Evolutionary conservation across 2,329 filamentous ascomycete genomes (phyloP), one percentile per base, ranked within the genome.

Genomic region (Cladorrhinum sp.): DNA sequence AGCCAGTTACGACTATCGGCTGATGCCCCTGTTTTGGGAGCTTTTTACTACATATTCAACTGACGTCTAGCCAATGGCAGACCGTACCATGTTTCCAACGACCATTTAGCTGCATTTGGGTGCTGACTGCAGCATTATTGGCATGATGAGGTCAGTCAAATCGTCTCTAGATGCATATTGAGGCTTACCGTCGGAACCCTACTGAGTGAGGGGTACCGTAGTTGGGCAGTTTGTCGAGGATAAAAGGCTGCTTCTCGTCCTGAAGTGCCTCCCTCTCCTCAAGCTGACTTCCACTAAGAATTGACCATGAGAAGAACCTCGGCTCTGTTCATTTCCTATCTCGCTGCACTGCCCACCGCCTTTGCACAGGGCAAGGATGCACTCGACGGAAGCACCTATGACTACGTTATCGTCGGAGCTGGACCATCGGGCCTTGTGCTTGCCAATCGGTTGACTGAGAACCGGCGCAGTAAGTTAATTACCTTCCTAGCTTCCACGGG

Each of bases 391-490:
- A 30, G 24, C 30, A 60, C 42, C 12, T 65, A 58, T 8, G 62
- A 64, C 21, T 65, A 64, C 18, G 55, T 64, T 14, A 55, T 64
- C 2, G 59, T 65, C 3, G 64, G 64, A 2, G 62, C 26, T 1
- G 64, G 62, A 1, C 24, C 57, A 20, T 61, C 59, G 1, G 62
- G 62, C 3, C 55, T 65, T 10, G 64, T 64, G 18, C 57, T 65
- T 12, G 64, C 61, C 21, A 65, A 65, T 46, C 54, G 61, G n/a
- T 39, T 65, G 33, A 65, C 51, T 1, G 59, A 64, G 52, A 57
- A 62, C 36, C 63, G 74, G 50, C 60, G 76, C 57, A 77, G 77
- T 77, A 65, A 71, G 36, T 73, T 9, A 16, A 18, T 46, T 23
- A 9, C n/a, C n/a, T n/a, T n/a, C n/a, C n/a, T n/a, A n/a, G n/a